phyloP scores from a whole-genome alignment of 345 rosid genomes.

The Salix suchowensis region DNA sequence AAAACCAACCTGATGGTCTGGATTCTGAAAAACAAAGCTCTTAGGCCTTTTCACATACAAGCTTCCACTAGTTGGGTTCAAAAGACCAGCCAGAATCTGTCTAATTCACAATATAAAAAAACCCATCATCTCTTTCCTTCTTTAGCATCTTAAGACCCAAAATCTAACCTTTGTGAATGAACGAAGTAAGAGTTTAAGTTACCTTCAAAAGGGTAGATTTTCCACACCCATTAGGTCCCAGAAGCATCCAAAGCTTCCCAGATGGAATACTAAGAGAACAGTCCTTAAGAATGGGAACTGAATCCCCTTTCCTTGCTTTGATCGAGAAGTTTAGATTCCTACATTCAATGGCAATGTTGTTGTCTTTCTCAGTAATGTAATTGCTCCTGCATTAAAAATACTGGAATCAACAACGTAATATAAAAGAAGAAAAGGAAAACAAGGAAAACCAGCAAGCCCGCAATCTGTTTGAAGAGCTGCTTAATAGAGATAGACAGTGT shows the following conservation, averaged over 20 bases:
- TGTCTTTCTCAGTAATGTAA: slow-evolving; percentile 19
- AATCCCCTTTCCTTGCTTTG: slow-evolving; percentile 44
- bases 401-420: not conserved
- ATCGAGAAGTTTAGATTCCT: slow-evolving; percentile 65
- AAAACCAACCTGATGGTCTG: slow-evolving; percentile 78
- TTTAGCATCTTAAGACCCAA: not conserved
- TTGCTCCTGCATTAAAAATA: slow-evolving; percentile 32
- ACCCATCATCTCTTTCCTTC: not conserved
- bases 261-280: slow-evolving; percentile 72
- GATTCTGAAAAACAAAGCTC: slow-evolving; percentile 88
- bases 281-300: slow-evolving; percentile 60
- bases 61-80: slow-evolving; percentile 62
- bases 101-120: slow-evolving; percentile 10
- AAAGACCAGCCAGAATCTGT: slow-evolving; percentile 86
- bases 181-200: not conserved
- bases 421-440: not conserved
- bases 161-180: not conserved
- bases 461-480: slow-evolving; percentile 7
- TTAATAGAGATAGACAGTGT: no score
- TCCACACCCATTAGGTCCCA: slow-evolving; percentile 96
- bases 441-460: not conserved
- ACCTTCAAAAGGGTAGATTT: slow-evolving; percentile 98
- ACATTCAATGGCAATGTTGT: slow-evolving; percentile 46
- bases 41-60: slow-evolving; percentile 57
- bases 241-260: slow-evolving; percentile 90